Base-by-base conservation (phyloP, 2,329 filamentous ascomycete genomes). In the Calonectria henricotiae region DNA sequence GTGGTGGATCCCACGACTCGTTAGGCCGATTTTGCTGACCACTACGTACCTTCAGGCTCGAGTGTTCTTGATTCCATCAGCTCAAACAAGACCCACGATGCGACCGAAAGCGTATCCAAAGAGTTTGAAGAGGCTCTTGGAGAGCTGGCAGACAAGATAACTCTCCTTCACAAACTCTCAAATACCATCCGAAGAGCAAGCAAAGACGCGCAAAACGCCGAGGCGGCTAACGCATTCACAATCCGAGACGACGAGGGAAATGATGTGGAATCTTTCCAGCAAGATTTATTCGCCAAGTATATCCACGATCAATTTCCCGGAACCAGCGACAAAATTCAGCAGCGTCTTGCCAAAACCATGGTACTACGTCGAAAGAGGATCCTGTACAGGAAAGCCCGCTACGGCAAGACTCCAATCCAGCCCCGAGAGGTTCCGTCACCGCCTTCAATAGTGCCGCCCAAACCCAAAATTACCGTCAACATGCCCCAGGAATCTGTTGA, bases 201-300 rank as follows among this genome's bases (percentile, higher is more conserved):
- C 46, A 71, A 71, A 27, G 67, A 71, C 12, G 32, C 43, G 2
- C 72, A 73, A n/a, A 65, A 43, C 8, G 1, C 32, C 41, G 58
- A 69, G 25, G 66, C 54, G 20, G 30, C 4, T 0, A 68, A 64
- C 11, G 17, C 25, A 0, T 74, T 70, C 20, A 30, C 55, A 9
- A 70, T 74, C 13, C 25, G 47, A 23, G 70, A 73, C 20, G 72
- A 67, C 6, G 67, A 71, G 8, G 73, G 70, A 9, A 74, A 66
- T n/a, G 46, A 69, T 32, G 58, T 62, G 2, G 72, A 68, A 6
- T 39, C 46, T 13, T 62, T 70, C 9, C 37, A 71, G 3, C 35
- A 15, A 4, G n/a, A 44, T 0, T 25, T 69, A 15, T 75, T 71
- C 23, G 30, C 20, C n/a, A 67, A 35, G 9, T 49, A 75, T 25